phyloP scores from a whole-genome alignment of 768 basidiomycete genomes.

The Symmetrospora coprosmae region DNA sequence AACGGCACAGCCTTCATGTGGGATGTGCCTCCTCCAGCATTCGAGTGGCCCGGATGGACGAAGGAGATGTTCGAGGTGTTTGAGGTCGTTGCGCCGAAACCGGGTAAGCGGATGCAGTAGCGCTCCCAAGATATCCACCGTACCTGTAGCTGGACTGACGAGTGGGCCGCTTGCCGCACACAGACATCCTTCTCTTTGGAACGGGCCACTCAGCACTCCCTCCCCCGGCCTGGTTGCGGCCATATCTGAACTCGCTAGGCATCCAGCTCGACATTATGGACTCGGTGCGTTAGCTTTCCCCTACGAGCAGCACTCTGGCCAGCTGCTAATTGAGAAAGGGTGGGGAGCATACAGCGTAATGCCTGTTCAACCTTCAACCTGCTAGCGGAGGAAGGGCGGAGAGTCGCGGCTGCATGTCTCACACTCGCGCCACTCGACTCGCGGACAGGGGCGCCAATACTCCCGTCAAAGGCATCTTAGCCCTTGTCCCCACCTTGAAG shows the following conservation, averaged over 20 bases:
- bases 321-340: too few relatives aligned
- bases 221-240: conserved; percentile 53
- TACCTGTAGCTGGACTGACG: too few relatives aligned
- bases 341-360: conserved; percentile 61
- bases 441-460: conserved; percentile 22
- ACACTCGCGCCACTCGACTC: conserved; percentile 39
- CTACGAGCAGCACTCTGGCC: conserved; percentile 30
- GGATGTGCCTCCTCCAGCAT: conserved; percentile 53
- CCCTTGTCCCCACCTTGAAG: too few relatives aligned
- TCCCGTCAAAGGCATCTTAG: too few relatives aligned
- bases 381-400: conserved; percentile 78
- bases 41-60: conserved; percentile 54
- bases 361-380: conserved; percentile 93
- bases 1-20: conserved; percentile 78
- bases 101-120: conserved; percentile 63
- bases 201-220: conserved; percentile 61
- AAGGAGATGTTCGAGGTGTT: conserved; percentile 64
- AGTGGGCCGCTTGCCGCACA: too few relatives aligned
- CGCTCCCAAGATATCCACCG: too few relatives aligned
- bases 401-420: conserved; percentile 78
- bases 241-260: conserved; percentile 58
- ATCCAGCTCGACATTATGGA: conserved; percentile 83
- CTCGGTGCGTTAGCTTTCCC: conserved; percentile 45
- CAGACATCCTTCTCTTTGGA: conserved; percentile 81
- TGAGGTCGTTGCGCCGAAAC: conserved; percentile 65